Conservation (phyloP, 768 basidiomycete species). For the Lanmaoa rubissima region DNA sequence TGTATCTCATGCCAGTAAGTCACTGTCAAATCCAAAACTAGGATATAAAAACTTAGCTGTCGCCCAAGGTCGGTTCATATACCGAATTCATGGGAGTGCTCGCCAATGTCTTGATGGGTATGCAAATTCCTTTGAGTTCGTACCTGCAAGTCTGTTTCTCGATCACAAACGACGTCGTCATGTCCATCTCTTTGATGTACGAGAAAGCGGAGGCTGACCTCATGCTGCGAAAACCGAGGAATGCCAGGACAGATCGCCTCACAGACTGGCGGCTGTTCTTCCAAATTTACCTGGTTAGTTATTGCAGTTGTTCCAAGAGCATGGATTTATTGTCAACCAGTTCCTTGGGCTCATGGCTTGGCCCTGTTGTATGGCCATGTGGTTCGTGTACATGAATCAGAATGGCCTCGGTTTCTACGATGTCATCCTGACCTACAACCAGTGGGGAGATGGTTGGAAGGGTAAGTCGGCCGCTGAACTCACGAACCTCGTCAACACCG, state of each 20-base stretch:
- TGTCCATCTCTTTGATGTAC: conserved; percentile 49
- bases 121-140: conserved; percentile 56
- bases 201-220: conserved; percentile 53
- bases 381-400: conserved; percentile 38
- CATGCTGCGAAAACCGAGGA: conserved; percentile 47
- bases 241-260: conserved; percentile 47
- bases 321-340: conserved; percentile 20
- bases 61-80: conserved; percentile 48
- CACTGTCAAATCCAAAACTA: neutral
- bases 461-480: conserved; percentile 32
- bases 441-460: conserved; percentile 38
- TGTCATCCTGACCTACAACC: conserved; percentile 41
- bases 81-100: conserved; percentile 58
- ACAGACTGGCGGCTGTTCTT: conserved; percentile 49
- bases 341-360: conserved; percentile 46
- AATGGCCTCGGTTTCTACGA: conserved; percentile 38
- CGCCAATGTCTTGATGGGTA: conserved; percentile 54
- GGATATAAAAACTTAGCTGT: neutral
- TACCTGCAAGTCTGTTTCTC: conserved; percentile 57
- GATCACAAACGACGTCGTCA: conserved; percentile 50
- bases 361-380: conserved; percentile 45
- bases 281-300: conserved; percentile 46
- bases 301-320: neutral
- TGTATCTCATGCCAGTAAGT: conserved; percentile 45
- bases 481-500: conserved; percentile 36